These are phyloP conservation scores for Aspergillus pseudoviridinutans DNA, from an alignment of 2,329 filamentous ascomycete species.

Conservation along the genomic window DNA sequence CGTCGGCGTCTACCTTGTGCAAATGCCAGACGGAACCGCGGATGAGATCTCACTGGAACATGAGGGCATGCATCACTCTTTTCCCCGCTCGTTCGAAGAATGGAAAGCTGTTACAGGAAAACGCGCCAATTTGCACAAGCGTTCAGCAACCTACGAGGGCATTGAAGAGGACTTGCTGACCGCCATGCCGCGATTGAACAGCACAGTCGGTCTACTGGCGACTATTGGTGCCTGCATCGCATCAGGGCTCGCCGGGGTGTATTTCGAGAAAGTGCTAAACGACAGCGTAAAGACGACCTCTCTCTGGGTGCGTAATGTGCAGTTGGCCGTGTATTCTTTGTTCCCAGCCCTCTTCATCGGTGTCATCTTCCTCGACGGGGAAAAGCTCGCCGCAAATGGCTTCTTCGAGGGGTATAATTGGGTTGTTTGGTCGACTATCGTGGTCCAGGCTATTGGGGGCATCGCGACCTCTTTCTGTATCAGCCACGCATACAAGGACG, in stretches of 20 bases:
- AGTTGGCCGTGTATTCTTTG: conserved; percentile 89
- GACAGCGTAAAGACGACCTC: conserved; percentile 72
- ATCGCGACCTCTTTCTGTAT: conserved; percentile 79
- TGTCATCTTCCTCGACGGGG: conserved; percentile 80
- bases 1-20: conserved; percentile 78
- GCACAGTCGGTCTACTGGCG: conserved; percentile 71
- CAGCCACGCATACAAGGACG: conserved; percentile 81
- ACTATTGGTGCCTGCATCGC: conserved; percentile 74
- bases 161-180: conserved; percentile 63
- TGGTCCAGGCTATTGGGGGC: conserved; percentile 78
- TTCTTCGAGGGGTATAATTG: conserved; percentile 95
- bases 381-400: conserved; percentile 74
- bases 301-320: conserved; percentile 91
- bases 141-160: conserved; percentile 86
- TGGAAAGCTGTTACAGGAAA: conserved; percentile 55
- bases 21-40: conserved; percentile 63
- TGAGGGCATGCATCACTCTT: conserved; percentile 63
- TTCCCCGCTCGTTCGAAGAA: conserved; percentile 75
- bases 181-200: conserved; percentile 63
- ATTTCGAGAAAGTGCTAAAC: conserved; percentile 77
- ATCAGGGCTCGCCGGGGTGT: conserved; percentile 75
- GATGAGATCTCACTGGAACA: conserved; percentile 50
- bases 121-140: conserved; percentile 53
- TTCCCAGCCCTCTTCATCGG: conserved; percentile 85
- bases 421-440: conserved; percentile 81